Conservation (phyloP, 805 yeast genomes). For the Cyberlindnera xylosilytica region DNA sequence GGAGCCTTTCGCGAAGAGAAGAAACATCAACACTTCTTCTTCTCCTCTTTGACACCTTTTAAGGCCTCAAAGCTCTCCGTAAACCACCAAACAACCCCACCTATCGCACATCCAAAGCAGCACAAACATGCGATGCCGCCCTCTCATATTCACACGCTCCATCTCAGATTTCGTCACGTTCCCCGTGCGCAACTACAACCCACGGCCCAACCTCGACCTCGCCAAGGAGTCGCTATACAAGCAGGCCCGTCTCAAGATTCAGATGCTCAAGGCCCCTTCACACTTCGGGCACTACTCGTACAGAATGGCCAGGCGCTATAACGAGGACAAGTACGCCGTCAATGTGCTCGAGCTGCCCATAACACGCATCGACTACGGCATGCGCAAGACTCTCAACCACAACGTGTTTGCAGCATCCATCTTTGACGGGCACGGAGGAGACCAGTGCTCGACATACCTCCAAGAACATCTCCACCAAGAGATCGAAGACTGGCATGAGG, state of each 20-base stretch:
- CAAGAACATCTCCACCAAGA: slow-evolving; percentile 47
- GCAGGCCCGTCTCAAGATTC: slow-evolving; percentile 23
- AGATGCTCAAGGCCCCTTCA: slow-evolving; percentile 51
- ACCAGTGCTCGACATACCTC: slow-evolving; percentile 64
- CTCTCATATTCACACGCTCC: slow-evolving; percentile 3
- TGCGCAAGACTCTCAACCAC: slow-evolving; percentile 16
- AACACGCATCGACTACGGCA: slow-evolving; percentile 24
- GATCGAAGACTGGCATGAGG: slow-evolving; percentile 42
- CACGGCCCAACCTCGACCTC: slow-evolving; percentile 13
- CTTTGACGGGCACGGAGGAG: slow-evolving; percentile 96
- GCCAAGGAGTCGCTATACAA: slow-evolving; percentile 13
- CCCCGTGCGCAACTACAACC: slow-evolving; percentile 18
- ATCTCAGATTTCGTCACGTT: slow-evolving; percentile 24
- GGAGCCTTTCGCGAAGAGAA: too few relatives aligned
- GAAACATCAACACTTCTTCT: too few relatives aligned
- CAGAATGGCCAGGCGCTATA: slow-evolving; percentile 70
- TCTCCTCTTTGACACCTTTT: too few relatives aligned
- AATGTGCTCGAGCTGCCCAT: slow-evolving; percentile 51
- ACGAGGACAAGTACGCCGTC: slow-evolving; percentile 80
- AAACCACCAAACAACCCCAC: background rate
- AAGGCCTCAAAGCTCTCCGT: too few relatives aligned
- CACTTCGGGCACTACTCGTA: slow-evolving; percentile 72
- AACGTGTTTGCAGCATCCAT: slow-evolving; percentile 65
- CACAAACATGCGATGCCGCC: background rate
- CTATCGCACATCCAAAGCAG: background rate